Evolutionary conservation across 2,329 filamentous ascomycete species (phyloP), one percentile per base, ranked within the genome.

Genomic region (Fusarium camptoceras): DNA sequence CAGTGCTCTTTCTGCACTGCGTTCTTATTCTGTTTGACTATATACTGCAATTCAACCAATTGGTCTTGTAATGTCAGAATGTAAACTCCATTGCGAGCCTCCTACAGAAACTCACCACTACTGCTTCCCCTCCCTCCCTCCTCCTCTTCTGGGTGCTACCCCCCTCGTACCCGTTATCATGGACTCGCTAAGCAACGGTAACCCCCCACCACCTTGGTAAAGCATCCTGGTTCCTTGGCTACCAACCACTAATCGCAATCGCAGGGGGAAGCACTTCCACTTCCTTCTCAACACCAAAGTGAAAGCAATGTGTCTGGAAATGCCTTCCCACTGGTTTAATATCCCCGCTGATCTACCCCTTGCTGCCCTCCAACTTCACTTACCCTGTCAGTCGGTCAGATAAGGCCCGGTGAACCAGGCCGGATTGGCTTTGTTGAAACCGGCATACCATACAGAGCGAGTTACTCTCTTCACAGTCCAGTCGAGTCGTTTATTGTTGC

Each of bases 331-430:
- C 51, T 73, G 71, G 68, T 51, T 61, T 66, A 72, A 73, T 73
- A 73, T 73, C 71, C 71, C 71, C 71, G 70, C 67, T 47, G 70
- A 73, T 73, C 71, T 66, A 47, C 62, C 68, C 68, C 70, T 67
- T 55, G 42, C 55, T 34, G 20, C 47, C 47, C 5, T 34, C 20
- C 22, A 22, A 34, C 20, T 51, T 30, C 16, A 30, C 16, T 31
- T 46, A 16, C 18, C 24, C 51, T 59, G 66, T 64, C 71, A 66
- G 71, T 73, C 71, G 71, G 71, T 73, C 71, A 73, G 71, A 73
- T 73, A 73, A 72, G 69, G 64, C 34, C 59, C 69, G 54, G 66
- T 64, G 56, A 63, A 61, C 59, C 56, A 67, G 27, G 55, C 55
- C 63, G 46, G 48, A 49, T 54, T 48, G 47, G 59, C 41, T 39